phyloP scores from a whole-genome alignment of 2,329 filamentous ascomycete species.

The Colletotrichum incanum region DNA sequence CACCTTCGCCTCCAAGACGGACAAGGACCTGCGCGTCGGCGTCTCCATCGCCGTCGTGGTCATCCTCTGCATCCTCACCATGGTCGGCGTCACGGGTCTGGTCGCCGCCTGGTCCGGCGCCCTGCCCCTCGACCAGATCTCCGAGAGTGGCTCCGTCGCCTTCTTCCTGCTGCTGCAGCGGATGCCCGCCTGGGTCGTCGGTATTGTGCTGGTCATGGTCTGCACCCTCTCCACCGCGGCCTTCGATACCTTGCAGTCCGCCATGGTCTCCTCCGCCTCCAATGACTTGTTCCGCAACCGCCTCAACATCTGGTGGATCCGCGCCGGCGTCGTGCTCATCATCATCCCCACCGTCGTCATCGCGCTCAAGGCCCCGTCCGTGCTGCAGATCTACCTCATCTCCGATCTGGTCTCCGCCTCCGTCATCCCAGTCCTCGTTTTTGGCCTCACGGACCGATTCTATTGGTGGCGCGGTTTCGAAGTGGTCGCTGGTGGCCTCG shows the following conservation, averaged over 20 bases:
- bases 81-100: slow-evolving; percentile 81
- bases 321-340: slow-evolving; percentile 77
- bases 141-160: slow-evolving; percentile 75
- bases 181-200: slow-evolving; percentile 86
- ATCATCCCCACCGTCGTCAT: slow-evolving; percentile 83
- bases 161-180: slow-evolving; percentile 83
- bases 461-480: slow-evolving; percentile 88
- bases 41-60: slow-evolving; percentile 76
- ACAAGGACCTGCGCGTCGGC: slow-evolving; percentile 84
- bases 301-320: slow-evolving; percentile 82
- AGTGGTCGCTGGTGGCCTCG: slow-evolving; percentile 83
- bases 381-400: slow-evolving; percentile 87
- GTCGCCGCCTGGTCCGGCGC: slow-evolving; percentile 85
- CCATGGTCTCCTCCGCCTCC: slow-evolving; percentile 88
- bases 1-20: slow-evolving; percentile 84
- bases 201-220: slow-evolving; percentile 86
- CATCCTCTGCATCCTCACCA: slow-evolving; percentile 78
- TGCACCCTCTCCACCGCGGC: slow-evolving; percentile 82
- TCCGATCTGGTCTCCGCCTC: slow-evolving; percentile 85
- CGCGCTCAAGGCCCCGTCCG: slow-evolving; percentile 80
- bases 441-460: slow-evolving; percentile 77
- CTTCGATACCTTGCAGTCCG: slow-evolving; percentile 85
- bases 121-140: slow-evolving; percentile 73
- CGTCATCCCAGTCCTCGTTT: slow-evolving; percentile 80
- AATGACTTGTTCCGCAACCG: slow-evolving; percentile 90